Conservation (phyloP, 805 yeast genomes). For the Sungouiozyma ichnusensis region DNA sequence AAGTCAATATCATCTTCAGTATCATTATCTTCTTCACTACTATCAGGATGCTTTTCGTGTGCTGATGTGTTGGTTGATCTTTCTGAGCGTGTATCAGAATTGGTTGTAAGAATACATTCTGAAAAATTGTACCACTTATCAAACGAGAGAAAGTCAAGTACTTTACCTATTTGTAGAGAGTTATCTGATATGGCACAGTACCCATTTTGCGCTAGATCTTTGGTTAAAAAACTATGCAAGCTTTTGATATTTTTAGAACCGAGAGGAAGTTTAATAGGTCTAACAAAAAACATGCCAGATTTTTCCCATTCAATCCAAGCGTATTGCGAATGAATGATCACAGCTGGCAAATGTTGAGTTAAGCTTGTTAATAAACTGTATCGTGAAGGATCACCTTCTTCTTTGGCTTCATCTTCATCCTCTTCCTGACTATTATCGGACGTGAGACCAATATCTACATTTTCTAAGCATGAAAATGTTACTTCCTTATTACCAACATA, state of each 20-base stretch:
- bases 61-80: constrained; percentile 3
- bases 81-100: neutral
- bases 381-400: no score
- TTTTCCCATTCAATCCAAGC: constrained; percentile 28
- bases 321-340: constrained; percentile 25
- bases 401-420: constrained; percentile 7
- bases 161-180: constrained; percentile 20
- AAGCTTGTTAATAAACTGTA: constrained; percentile 3
- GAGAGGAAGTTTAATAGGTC: constrained; percentile 20
- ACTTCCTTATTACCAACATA: constrained; percentile 68
- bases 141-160: constrained; percentile 12
- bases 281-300: constrained; percentile 15
- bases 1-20: constrained; percentile 9
- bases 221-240: constrained; percentile 15
- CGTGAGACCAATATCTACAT: constrained; percentile 11
- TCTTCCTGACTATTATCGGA: constrained; percentile 14
- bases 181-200: constrained; percentile 18
- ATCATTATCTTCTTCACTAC: constrained; percentile 11
- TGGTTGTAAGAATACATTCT: constrained; percentile 2
- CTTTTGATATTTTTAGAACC: constrained; percentile 6
- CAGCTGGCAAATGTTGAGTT: constrained; percentile 10
- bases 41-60: constrained; percentile 8
- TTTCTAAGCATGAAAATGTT: constrained; percentile 17
- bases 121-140: constrained; percentile 18
- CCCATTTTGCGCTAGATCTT: constrained; percentile 18